Evolutionary conservation across 345 rosid genomes (phyloP), one percentile per base, ranked within the genome.

Genomic region (Aethionema arabicum): DNA sequence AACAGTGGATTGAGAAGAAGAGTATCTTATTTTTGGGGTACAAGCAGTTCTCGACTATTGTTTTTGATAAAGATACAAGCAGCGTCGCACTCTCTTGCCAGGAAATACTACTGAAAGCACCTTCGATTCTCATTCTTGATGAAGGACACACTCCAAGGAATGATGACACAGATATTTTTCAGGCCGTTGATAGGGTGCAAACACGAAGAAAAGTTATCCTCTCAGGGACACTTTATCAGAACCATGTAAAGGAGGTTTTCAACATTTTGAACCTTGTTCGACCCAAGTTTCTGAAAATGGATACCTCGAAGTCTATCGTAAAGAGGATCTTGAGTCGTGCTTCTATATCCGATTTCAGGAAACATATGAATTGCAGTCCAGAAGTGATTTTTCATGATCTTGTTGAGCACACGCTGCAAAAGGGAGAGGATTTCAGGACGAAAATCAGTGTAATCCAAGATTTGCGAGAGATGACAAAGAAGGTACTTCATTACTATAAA

Each of bases 61-160:
- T 90, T 30, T 90, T 91, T 56, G 97, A 90, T 44, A 51, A 27
- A 7, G 63, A 49, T 21, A 57, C 76, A 32, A 81, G 67, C 60
- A 15, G 50, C 0, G 49, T 49, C 3, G 63, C 97, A 7, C 36
- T 12, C 32, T 48, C 70, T 42, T 93, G 97, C 69, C 96, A 81
- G 66, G 90, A 93, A 76, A 84, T 93, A 44, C 72, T 93, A 74
- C 83, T 87, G 10, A 79, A 75, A 70, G 77, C 57, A 65, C 99
- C 99, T 4, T 72, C 91, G 13, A 82, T 93, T 68, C 82, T 93
- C 54, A 93, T 93, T 61, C 63, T 93, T 76, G 99, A 93, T 64
- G 99, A 93, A 76, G 97, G 96, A 40, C 99, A 90, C 77, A 90
- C 99, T 30, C 99, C 97, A 11, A 80, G 99, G 79, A 93, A 90